Evolutionary conservation across 345 rosid genomes (phyloP).

Genomic region (Camelina neglecta): DNA sequence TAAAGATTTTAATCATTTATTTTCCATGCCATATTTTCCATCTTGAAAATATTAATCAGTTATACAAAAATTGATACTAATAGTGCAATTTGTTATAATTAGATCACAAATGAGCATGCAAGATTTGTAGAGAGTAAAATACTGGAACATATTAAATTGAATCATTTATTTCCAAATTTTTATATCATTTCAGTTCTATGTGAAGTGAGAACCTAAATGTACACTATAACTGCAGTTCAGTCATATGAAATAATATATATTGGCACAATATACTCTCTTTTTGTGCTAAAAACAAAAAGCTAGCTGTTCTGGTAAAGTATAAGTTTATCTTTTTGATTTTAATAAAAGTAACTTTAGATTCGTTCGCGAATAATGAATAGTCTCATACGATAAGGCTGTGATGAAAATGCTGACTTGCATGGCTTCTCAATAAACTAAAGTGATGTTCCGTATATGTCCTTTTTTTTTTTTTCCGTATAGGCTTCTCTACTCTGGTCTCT

Average conservation of each 20-base stretch:
- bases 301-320: background rate
- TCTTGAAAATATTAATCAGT: background rate
- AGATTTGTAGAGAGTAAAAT: background rate
- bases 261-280: background rate
- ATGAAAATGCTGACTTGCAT: slow-evolving; percentile 18
- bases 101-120: background rate
- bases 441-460: background rate
- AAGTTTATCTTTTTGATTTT: slow-evolving; percentile 5
- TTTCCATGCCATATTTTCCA: too few relatives aligned
- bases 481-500: too few relatives aligned
- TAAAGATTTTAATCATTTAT: too few relatives aligned
- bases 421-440: slow-evolving; percentile 3
- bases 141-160: background rate
- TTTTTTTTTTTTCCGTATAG: too few relatives aligned
- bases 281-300: background rate
- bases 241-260: slow-evolving; percentile 1
- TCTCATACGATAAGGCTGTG: slow-evolving; percentile 24
- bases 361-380: background rate
- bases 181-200: background rate
- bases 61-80: background rate
- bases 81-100: background rate
- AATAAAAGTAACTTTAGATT: slow-evolving; percentile 15
- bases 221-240: background rate
- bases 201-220: too few relatives aligned
- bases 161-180: background rate